Percentiles rank a stretch among this genome's conserved stretches.
Conservation (phyloP, 2,329 filamentous ascomycete genomes). For the Penicillium sp. region DNA sequence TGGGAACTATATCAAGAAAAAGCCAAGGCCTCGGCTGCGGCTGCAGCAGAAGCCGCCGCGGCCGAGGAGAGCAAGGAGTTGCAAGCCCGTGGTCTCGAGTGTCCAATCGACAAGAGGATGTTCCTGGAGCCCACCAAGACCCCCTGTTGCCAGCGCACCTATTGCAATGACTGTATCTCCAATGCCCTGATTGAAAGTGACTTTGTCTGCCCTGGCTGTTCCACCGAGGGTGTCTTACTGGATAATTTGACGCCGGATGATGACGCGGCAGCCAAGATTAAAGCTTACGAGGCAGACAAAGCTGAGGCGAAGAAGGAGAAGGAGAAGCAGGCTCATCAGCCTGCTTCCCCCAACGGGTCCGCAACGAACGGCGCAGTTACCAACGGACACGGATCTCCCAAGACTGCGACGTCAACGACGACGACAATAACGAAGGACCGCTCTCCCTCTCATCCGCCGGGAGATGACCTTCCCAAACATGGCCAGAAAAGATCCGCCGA, state of each 20-base stretch:
- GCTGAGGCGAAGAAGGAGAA: conserved; percentile 40
- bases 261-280: conserved; percentile 70
- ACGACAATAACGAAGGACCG: conserved; percentile 14
- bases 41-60: conserved; percentile 71
- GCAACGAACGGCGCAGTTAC: conserved; percentile 11
- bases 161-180: conserved; percentile 99
- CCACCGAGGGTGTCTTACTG: conserved; percentile 83
- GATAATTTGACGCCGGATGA: conserved; percentile 83
- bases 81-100: conserved; percentile 81
- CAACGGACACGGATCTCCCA: conserved; percentile 9
- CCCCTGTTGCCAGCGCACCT: conserved; percentile 95
- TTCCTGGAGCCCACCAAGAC: conserved; percentile 99
- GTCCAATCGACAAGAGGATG: conserved; percentile 93
- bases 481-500: conserved; percentile 80
- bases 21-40: conserved; percentile 76
- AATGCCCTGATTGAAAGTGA: conserved; percentile 98
- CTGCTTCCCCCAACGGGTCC: conserved; percentile 22
- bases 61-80: conserved; percentile 77
- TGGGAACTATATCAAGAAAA: conserved; percentile 98
- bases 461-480: conserved; percentile 30
- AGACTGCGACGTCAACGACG: not conserved
- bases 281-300: conserved; percentile 60
- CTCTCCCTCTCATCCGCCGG: conserved; percentile 28
- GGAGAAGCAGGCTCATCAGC: conserved; percentile 27
- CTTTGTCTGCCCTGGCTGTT: conserved; percentile 89